Evolutionary conservation across 176 grass and related monocot species (phyloP).

Genomic region (barley (Hordeum vulgare)): MorexV3_pseudomolecules_assembly NC_058519.1:314061205-314061704

Average conservation of each 20-base stretch:
- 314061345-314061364: neutral
- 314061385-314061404: neutral
- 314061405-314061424: neutral
- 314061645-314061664: neutral
- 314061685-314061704: no score
- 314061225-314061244: slow-evolving; percentile 3
- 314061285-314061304: slow-evolving; percentile 1
- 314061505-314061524: slow-evolving; percentile 97
- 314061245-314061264: slow-evolving; percentile 10
- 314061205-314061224: neutral
- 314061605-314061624: slow-evolving; percentile 2
- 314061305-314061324: neutral
- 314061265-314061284: neutral
- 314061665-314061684: no score
- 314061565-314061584: neutral
- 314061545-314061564: slow-evolving; percentile 15
- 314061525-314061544: slow-evolving; percentile 72
- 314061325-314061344: neutral
- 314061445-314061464: slow-evolving; percentile 95
- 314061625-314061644: slow-evolving; percentile 6
- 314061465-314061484: slow-evolving; percentile 89
- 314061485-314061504: slow-evolving; percentile 94
- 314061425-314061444: slow-evolving; percentile 49
- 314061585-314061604: neutral
- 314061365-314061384: neutral